Evolutionary conservation across 1,139 yeast genomes (phyloP).

Genomic region (Saccharomycopsis crataegensis): DNA sequence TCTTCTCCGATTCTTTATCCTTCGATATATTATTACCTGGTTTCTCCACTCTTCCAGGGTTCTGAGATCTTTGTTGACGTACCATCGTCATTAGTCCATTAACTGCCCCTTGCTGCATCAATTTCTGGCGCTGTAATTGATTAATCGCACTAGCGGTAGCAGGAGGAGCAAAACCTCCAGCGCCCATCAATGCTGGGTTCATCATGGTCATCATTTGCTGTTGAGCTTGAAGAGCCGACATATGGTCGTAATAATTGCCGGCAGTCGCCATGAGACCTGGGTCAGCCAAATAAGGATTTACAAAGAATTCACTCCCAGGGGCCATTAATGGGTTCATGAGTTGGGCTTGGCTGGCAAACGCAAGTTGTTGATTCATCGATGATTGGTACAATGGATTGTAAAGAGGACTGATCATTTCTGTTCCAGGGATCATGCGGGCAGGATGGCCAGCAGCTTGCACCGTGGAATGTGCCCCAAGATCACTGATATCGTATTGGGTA

Average conservation of each 20-base stretch:
- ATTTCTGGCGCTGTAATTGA: conserved; percentile 14
- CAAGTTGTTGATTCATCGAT: conserved; percentile 1
- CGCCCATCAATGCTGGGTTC: conserved; percentile 3
- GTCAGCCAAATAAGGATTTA: conserved; percentile 7
- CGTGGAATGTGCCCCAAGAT: background rate
- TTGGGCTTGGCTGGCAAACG: conserved; percentile 6
- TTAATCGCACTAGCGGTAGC: conserved; percentile 1
- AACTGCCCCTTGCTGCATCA: background rate
- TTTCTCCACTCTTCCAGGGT: background rate
- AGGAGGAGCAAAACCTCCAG: background rate
- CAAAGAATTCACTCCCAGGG: background rate
- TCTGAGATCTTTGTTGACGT: background rate
- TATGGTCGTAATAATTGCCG: conserved; percentile 9
- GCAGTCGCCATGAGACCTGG: conserved; percentile 4
- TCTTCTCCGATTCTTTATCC: too few species aligned
- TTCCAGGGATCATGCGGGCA: background rate
- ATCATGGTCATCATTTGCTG: conserved; percentile 14
- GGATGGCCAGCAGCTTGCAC: background rate
- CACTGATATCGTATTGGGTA: background rate
- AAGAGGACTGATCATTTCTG: background rate
- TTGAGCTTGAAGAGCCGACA: conserved; percentile 15
- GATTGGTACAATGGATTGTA: background rate
- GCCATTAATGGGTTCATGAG: background rate
- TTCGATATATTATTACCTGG: background rate
- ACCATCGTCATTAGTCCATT: background rate